Conservation (phyloP, 2,329 filamentous ascomycete species). For the Aspergillus ruber region DNA sequence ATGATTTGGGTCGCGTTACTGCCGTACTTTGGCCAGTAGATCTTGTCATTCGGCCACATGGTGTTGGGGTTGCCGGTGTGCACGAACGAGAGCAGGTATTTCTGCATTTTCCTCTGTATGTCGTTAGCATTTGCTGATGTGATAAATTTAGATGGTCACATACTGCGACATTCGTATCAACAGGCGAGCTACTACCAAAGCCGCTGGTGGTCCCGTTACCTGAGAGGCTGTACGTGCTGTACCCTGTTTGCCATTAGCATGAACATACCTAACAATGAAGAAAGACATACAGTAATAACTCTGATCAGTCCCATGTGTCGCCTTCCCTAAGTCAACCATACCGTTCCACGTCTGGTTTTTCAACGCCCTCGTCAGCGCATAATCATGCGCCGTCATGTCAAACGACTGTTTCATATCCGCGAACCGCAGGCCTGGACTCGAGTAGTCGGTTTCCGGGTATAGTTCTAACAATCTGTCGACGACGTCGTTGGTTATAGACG, state of each 20-base stretch:
- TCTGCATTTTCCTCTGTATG: conserved; percentile 21
- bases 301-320: conserved; percentile 33
- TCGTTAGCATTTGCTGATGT: conserved; percentile 1
- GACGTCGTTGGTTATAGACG: conserved; percentile 27
- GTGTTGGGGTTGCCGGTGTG: conserved; percentile 24
- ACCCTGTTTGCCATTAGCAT: conserved; percentile 2
- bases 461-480: conserved; percentile 23
- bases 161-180: conserved; percentile 19
- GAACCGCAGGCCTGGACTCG: conserved; percentile 29
- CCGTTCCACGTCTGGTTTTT: conserved; percentile 34
- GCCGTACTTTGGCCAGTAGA: conserved; percentile 27
- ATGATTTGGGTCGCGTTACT: conserved; percentile 20
- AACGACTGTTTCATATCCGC: conserved; percentile 32
- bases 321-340: conserved; percentile 22
- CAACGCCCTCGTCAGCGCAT: conserved; percentile 28
- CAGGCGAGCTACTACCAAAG: conserved; percentile 13
- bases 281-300: conserved; percentile 25
- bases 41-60: conserved; percentile 27
- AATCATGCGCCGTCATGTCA: conserved; percentile 28
- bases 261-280: too few species aligned
- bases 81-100: conserved; percentile 25
- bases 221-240: conserved; percentile 9
- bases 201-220: conserved; percentile 8
- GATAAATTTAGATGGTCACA: conserved; percentile 1
- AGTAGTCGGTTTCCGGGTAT: conserved; percentile 25